Evolutionary conservation across 2,329 filamentous ascomycete species (phyloP), one percentile per base, ranked within the genome.

Genomic region (Sclerotinia subarctica): DNA sequence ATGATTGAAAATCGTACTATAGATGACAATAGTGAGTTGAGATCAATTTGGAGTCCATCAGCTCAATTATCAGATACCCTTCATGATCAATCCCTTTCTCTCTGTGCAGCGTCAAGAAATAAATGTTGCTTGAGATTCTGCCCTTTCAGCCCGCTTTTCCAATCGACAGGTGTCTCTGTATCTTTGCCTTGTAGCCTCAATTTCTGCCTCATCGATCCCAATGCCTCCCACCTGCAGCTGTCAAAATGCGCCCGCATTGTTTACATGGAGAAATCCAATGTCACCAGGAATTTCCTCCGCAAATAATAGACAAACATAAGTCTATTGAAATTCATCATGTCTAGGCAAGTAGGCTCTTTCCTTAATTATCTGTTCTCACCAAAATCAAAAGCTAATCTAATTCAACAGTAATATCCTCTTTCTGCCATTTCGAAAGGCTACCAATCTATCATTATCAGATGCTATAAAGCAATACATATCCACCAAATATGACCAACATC

Each of bases 401-500:
- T 2, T n/a, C n/a, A 19, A 15, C 46, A 78, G 76, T 71, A 77
- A 77, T 67, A 77, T 78, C 57, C 74, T 78, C 69, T 77, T 73
- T 66, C 65, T 78, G 46, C 94, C 94, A 11, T 98, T 98, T 80
- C 92, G 94, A 74, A 91, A 90, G 77, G 94, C 93, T 64, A 88
- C 91, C 72, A 85, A 90, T 68, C 84, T 97, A 52, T 90, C 90
- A 69, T 85, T 98, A 70, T 90, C 92, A 67, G 84, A 87, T 70
- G 91, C 93, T 62, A 93, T 99, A 78, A 93, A 92, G 72, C 90
- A 95, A 78, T 98, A 99, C 82, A 98, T 99, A 76, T 96, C 93
- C 70, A 90, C 88, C 79, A 97, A 98, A 84, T 98, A 98, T 89
- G 94, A 98, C 80, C 95, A 99, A 78, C 94, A 97, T 78, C 94